Percentiles rank a stretch among this genome's conserved stretches.
Conservation (phyloP, 768 basidiomycete genomes). For the Royoungia palumana region DNA sequence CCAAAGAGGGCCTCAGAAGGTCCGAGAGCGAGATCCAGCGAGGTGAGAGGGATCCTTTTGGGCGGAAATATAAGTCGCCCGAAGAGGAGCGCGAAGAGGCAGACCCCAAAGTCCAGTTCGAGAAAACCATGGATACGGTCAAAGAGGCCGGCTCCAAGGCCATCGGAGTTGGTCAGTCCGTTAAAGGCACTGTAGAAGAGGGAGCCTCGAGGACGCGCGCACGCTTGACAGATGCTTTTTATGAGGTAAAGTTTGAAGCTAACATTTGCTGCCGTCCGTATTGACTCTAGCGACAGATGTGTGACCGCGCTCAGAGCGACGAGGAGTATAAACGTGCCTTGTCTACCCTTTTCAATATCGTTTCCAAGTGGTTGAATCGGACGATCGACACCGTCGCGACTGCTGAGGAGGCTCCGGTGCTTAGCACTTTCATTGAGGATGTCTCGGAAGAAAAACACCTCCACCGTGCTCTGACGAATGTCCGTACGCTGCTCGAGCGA, state of each 20-base stretch:
- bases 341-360: slow-evolving; percentile 52
- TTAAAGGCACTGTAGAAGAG: slow-evolving; percentile 42
- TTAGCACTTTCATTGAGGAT: slow-evolving; percentile 58
- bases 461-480: slow-evolving; percentile 43
- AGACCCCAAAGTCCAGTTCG: slow-evolving; percentile 54
- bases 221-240: slow-evolving; percentile 49
- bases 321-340: slow-evolving; percentile 55
- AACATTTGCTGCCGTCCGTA: too few relatives aligned
- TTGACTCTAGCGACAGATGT: slow-evolving; percentile 41
- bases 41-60: slow-evolving; percentile 57
- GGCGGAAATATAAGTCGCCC: slow-evolving; percentile 48
- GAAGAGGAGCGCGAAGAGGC: slow-evolving; percentile 39
- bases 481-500: slow-evolving; percentile 48
- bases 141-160: slow-evolving; percentile 54
- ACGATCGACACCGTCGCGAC: slow-evolving; percentile 49
- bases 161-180: slow-evolving; percentile 52
- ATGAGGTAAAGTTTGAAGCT: slow-evolving; percentile 44
- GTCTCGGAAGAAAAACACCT: slow-evolving; percentile 63
- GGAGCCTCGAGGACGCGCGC: slow-evolving; percentile 38
- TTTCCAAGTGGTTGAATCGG: slow-evolving; percentile 55
- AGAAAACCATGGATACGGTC: slow-evolving; percentile 63
- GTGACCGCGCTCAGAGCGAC: slow-evolving; percentile 61
- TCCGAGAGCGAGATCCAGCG: slow-evolving; percentile 57
- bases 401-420: slow-evolving; percentile 40
- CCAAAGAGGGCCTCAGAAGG: slow-evolving; percentile 51